Conservation (phyloP, 345 rosid genomes). For the Anacardium occidentale region DNA sequence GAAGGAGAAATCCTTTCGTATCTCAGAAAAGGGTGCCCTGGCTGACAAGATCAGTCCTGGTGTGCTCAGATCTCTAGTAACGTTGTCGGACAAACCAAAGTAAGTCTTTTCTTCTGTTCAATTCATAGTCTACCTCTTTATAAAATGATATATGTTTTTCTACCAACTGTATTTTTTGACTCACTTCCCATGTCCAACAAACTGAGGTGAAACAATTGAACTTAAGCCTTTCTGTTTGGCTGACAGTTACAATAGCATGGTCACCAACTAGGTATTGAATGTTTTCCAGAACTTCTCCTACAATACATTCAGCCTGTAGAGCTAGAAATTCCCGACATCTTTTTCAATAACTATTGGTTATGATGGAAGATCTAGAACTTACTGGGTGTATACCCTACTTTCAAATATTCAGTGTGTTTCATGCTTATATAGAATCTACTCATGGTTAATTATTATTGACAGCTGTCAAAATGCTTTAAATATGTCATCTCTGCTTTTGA, state of each 20-base stretch:
- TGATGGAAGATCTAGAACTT: not conserved
- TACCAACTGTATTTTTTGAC: not conserved
- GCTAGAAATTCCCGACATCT: not conserved
- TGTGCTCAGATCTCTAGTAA: constrained; percentile 59
- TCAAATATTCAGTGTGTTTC: no score
- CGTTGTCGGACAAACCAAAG: constrained; percentile 55
- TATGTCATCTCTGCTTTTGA: not conserved
- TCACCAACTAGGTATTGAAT: not conserved
- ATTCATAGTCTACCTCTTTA: not conserved
- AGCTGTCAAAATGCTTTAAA: not conserved
- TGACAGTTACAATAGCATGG: not conserved
- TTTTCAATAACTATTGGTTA: not conserved
- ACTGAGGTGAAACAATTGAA: not conserved
- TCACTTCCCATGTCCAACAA: not conserved
- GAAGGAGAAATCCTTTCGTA: constrained; percentile 59
- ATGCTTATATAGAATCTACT: not conserved
- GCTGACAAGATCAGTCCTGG: constrained; percentile 71
- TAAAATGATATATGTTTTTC: not conserved
- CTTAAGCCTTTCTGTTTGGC: not conserved
- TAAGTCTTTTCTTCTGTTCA: constrained; percentile 25
- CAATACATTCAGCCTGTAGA: not conserved
- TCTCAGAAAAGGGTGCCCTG: constrained; percentile 71
- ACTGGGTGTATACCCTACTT: not conserved
- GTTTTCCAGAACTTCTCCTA: not conserved
- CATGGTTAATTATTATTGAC: not conserved